Base-by-base conservation (phyloP, 116 monocot species). In the Dioscorea cayenensis region DNA sequence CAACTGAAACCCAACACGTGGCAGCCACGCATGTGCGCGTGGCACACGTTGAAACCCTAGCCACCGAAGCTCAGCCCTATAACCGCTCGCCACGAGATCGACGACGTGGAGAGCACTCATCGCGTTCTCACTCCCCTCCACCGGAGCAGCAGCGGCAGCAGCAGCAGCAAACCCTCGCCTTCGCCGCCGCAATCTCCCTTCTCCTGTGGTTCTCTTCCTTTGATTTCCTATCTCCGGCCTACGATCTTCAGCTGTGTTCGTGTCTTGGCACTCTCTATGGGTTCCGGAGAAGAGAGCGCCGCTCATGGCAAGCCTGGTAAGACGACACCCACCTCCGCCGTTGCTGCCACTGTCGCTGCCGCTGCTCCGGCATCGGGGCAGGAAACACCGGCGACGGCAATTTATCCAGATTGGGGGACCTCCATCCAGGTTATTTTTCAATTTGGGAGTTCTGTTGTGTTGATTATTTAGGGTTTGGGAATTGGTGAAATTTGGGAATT, bases 221-320 rank as follows among this genome's bases (percentile, higher is more conserved):
- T 18, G n/a, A 55, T 16, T n/a, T 55, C 55, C 55, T 3, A 16
- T 55, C n/a, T 55, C 18, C 18, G 55, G 55, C 14, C 19, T 55
- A 10, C 19, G 55, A 55, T 14, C 17, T 16, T 55, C 55, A n/a
- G 14, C n/a, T 5, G 3, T 55, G 5, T 55, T 55, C 14, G 16
- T 5, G 12, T 55, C n/a, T 55, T 16, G 55, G n/a, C 4, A 16
- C n/a, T n/a, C 0, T 3, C 16, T n/a, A 62, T 62, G 62, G 62
- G 62, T 20, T 62, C 62, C 27, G 62, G 62, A 62, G 62, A 62
- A 62, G 62, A 62, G 27, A 23, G 12, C 62, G 62, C 62, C 62
- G 25, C 55, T 5, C 62, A 21, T 17, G 62, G 20, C 10, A 62
- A 62, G 9, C 20, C 62, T 9, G n/a, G 22, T 3, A 62, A 62